Conservation (phyloP, 805 yeast species). For the Saccharomycopsis sp. region DNA sequence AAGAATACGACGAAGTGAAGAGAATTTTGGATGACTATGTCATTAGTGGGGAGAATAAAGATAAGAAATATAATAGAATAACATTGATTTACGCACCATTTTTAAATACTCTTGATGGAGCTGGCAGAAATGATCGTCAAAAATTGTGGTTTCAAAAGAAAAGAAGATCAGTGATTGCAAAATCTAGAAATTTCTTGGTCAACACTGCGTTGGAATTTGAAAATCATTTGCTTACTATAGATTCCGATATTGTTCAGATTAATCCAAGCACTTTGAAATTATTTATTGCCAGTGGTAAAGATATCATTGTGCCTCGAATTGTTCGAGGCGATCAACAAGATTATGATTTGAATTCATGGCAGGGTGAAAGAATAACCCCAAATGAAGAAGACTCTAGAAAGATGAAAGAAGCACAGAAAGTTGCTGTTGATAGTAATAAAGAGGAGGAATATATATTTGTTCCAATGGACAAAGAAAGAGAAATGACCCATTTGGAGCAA, state of each 20-base stretch:
- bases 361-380: constrained; percentile 29
- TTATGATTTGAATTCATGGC: constrained; percentile 34
- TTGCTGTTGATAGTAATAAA: constrained; percentile 23
- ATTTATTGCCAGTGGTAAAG: constrained; percentile 26
- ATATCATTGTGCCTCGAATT: constrained; percentile 30
- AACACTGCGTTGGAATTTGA: constrained; percentile 26
- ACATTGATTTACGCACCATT: constrained; percentile 20
- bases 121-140: constrained; percentile 18
- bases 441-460: constrained; percentile 23
- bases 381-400: constrained; percentile 21
- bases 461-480: constrained; percentile 25
- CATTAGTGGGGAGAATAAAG: constrained; percentile 15
- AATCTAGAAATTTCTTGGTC: constrained; percentile 27
- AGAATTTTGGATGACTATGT: constrained; percentile 11
- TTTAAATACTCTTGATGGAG: constrained; percentile 3
- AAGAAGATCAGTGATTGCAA: constrained; percentile 27
- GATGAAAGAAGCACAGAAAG: constrained; percentile 24
- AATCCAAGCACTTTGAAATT: constrained; percentile 25
- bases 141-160: constrained; percentile 24
- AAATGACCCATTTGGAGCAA: constrained; percentile 25
- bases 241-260: constrained; percentile 28
- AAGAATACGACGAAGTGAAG: constrained; percentile 7
- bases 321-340: constrained; percentile 26
- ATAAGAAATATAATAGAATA: constrained; percentile 14
- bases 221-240: constrained; percentile 27